Base-by-base conservation (phyloP, 108 stramenopile genomes). In the Pseudonitzschia delicatissima region DNA sequence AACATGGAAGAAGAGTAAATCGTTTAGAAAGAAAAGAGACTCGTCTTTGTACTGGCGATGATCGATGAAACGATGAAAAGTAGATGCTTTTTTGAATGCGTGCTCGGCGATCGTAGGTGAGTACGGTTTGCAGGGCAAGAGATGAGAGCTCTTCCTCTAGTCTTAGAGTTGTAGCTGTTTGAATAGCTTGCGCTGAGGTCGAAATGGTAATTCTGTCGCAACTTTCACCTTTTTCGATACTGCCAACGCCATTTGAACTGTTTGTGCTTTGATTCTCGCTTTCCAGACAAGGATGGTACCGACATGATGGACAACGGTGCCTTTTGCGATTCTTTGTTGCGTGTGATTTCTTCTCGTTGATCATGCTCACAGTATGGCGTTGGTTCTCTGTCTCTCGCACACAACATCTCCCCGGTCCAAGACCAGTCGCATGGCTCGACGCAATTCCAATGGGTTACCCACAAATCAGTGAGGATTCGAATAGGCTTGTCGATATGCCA, bases 391-490 rank as follows among this genome's bases (percentile, higher is more conserved):
- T 21, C 15, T 20, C 29, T 57, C 27, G 60, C 45, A 72, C 73
- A 47, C 77, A 77, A 57, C 82, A 69, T 53, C 82, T 73, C 6
- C 77, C 82, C 28, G 80, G 72, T 35, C 52, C 72, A 21, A 82
- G n/a, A 60, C 31, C 77, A 71, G 74, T 88, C 87, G 6, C 64
- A 62, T 0, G 87, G 84, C 52, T 68, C 65, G 42, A 77, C 74
- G 57, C 77, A 78, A 64, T 88, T 88, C 80, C 80, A 83, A 75
- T 88, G 87, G n/a, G 67, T 76, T 33, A 88, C 36, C 87, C 87
- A 88, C 31, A 88, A 61, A 69, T 85, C 84, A n/a, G 57, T 88
- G 82, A 1, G 75, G 64, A 72, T 88, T 85, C 40, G 17, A 26
- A 50, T 83, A 73, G 20, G 87, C 84, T 49, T 76, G 57, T 18